Base-by-base conservation (phyloP, 805 yeast species). In the Nakazawaea ishiwadae region DNA sequence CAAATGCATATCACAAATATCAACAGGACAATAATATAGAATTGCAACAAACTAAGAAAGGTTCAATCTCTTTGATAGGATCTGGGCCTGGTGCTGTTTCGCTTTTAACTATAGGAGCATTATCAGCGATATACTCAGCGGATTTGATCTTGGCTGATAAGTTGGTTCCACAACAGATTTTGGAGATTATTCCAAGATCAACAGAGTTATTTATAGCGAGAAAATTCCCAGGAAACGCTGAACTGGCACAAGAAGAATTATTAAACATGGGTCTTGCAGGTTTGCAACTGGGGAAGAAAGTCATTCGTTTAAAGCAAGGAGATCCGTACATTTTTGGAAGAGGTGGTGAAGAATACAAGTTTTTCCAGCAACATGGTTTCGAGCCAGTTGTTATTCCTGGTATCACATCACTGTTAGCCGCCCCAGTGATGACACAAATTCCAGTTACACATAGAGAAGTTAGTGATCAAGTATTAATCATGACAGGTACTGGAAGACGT, bases 161-260 rank as follows among this genome's bases (percentile, higher is more conserved):
- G 55, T 70, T 91, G 19, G 97, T 91, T 0, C 98, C 98, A 3
- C 85, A 84, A 51, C 83, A 81, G 51, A 95, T 91, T 1, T 65
- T 91, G 27, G 86, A 82, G 34, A 62, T 90, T 15, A 81, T 91
- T n/a, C 97, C 97, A 0, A 58, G 73, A 23, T 69, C 70, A 23
- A 85, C 95, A 1, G 81, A 80, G 34, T 67, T 83, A 4, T 88
- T 84, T 56, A 89, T 91, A 45, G 98, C 98, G 2, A 73, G 88
- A 31, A 91, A 91, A 60, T 91, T 89, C 63, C 98, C 98, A 2
- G 98, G 98, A 1, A 91, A 91, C 58, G 97, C 98, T 1, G 96
- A 89, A 54, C 74, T 75, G 36, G 98, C 98, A 0, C 98, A 91
- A 60, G 74, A 84, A 45, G 96, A 91, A 60, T 69, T 91, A 33